Base-by-base conservation (phyloP, 192 early-diverging fungal species). In the Dispira simplex region DNA sequence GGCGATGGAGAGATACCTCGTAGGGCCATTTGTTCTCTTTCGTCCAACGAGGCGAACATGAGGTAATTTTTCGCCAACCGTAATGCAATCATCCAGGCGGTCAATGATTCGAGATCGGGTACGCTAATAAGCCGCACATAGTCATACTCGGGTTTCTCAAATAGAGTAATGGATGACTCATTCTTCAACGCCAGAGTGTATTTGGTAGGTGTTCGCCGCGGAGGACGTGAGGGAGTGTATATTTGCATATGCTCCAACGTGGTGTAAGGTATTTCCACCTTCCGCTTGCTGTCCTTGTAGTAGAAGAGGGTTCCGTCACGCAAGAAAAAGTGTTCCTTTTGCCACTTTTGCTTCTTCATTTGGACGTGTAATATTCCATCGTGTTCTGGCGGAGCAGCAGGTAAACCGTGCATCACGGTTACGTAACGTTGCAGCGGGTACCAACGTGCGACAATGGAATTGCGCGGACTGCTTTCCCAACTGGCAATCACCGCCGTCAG, bases 401-500 rank as follows among this genome's bases (percentile, higher is more conserved):
- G 59, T 21, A 62, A 10, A 11, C 59, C 59, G 44, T 32, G n/a
- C 11, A 11, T 12, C 43, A 25, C 26, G n/a, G n/a, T 62, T 20
- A 62, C 20, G 39, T 62, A 46, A 8, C 44, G 59, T 5, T 45
- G 59, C 28, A 62, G 32, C 8, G 59, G 44, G 44, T 62, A 62
- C 44, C 18, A 14, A 8, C 59, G 59, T n/a, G 43, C 64, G 84
- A 77, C 65, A 84, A 81, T 48, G 85, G 85, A 78, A 90, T 92
- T 66, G 76, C 75, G 67, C 83, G 80, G 66, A 76, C 79, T 56
- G 70, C 70, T 70, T 67, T 93, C 90, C 95, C 95, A 98, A 23
- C 84, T 77, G 59, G 80, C 81, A 32, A 95, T 80, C 8, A 94
- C 73, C 57, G 85, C 82, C 57, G 89, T 81, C 11, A 97, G 78